Evolutionary conservation across 2,329 filamentous ascomycete species (phyloP).

Genomic region (Scytalidium sp.): DNA sequence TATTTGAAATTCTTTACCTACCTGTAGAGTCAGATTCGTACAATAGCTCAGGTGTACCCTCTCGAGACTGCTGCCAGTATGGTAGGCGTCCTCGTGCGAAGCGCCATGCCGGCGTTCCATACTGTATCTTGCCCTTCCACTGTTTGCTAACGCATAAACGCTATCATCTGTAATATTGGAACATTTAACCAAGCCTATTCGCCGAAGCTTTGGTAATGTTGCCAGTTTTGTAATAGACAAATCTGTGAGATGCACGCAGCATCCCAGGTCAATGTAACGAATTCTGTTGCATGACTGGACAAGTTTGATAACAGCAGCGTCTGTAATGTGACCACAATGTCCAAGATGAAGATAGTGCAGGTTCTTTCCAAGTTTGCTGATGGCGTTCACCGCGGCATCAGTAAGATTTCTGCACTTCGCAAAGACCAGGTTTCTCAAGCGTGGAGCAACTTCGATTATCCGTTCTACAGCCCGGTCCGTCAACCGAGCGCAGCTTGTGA

Average conservation of each 20-base stretch:
- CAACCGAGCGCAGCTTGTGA: slow-evolving; percentile 82
- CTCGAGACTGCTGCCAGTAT: slow-evolving; percentile 55
- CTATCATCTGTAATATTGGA: slow-evolving; percentile 85
- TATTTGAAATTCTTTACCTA: slow-evolving; percentile 39
- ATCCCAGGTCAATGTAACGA: slow-evolving; percentile 96
- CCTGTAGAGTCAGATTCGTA: slow-evolving; percentile 75
- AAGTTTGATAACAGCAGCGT: slow-evolving; percentile 79
- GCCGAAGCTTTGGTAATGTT: slow-evolving; percentile 84
- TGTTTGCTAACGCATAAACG: slow-evolving; percentile 77
- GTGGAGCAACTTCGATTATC: slow-evolving; percentile 82
- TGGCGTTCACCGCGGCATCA: slow-evolving; percentile 81
- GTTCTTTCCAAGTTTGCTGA: slow-evolving; percentile 89
- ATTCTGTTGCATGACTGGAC: slow-evolving; percentile 89
- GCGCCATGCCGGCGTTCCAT: slow-evolving; percentile 35
- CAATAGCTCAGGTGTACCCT: slow-evolving; percentile 97
- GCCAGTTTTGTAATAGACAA: slow-evolving; percentile 81
- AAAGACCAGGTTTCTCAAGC: slow-evolving; percentile 87
- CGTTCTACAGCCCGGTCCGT: slow-evolving; percentile 85
- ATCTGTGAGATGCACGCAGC: slow-evolving; percentile 86
- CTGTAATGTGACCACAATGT: slow-evolving; percentile 89
- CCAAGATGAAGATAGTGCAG: slow-evolving; percentile 95
- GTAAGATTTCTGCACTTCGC: slow-evolving; percentile 94
- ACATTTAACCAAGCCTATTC: slow-evolving; percentile 95
- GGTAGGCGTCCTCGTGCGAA: slow-evolving; percentile 35
- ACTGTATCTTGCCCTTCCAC: slow-evolving; percentile 25